A percentile compares a stretch with the other conserved stretches of the same genome.
Evolutionary conservation across 139 green algal species (phyloP).

Genomic region (Cymbomonas tetramitiformis): DNA sequence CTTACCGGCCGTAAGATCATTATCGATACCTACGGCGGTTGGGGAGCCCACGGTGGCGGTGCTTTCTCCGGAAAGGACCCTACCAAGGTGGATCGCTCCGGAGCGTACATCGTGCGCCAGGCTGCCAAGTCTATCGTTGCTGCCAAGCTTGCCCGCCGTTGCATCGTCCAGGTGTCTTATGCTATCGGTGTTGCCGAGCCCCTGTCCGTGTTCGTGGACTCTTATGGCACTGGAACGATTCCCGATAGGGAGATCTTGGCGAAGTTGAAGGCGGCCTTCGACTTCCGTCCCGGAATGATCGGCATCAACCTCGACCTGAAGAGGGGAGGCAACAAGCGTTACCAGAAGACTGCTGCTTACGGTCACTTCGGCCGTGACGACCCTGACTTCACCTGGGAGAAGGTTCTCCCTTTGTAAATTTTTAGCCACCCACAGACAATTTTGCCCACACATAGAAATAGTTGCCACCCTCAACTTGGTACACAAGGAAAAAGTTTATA

Average conservation of each 20-base stretch:
- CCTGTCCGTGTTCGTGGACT: constrained; percentile 91
- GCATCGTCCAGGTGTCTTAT: constrained; percentile 79
- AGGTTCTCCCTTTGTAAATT: constrained; percentile 41
- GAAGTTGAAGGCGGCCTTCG: constrained; percentile 69
- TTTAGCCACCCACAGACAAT: no score
- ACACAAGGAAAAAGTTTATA: no score
- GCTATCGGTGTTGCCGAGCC: constrained; percentile 91
- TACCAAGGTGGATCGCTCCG: constrained; percentile 72
- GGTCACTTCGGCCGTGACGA: constrained; percentile 89
- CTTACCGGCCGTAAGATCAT: constrained; percentile 99
- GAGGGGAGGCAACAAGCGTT: constrained; percentile 65
- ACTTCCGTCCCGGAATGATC: constrained; percentile 90
- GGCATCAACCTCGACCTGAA: constrained; percentile 79
- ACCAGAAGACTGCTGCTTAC: constrained; percentile 89
- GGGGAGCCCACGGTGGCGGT: constrained; percentile 91
- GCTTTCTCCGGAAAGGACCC: constrained; percentile 92
- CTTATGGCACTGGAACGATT: constrained; percentile 84
- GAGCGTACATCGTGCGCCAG: constrained; percentile 96
- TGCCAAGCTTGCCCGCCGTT: constrained; percentile 62
- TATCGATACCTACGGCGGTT: constrained; percentile 98
- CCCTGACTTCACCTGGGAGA: constrained; percentile 90
- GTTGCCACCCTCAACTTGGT: no score
- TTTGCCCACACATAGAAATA: no score
- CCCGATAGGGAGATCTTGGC: constrained; percentile 78
- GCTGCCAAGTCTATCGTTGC: constrained; percentile 93